Evolutionary conservation across 176 grass and related monocot genomes (phyloP), one percentile per base, ranked within the genome.

Genomic region (Melocanna baccifera): DNA sequence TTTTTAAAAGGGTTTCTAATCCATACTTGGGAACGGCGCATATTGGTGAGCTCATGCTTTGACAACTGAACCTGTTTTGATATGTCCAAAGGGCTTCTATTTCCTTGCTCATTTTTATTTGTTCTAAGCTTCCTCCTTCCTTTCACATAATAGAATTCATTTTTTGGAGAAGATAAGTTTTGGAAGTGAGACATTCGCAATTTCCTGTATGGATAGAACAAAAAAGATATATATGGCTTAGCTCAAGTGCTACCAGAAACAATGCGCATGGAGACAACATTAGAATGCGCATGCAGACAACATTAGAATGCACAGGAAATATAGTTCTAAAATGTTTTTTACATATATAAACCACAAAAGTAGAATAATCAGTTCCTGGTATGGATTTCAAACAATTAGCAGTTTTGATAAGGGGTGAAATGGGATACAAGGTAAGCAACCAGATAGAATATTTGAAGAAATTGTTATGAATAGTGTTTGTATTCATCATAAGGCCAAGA

Each of bases 11-110:
- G 25, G 25, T 59, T 77, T 81, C 45, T 23, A 67, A 34, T 81
- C 57, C 73, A 83, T 88, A 94, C 95, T 71, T 93, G 95, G 62
- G 95, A 95, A 65, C 92, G 91, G 7, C 91, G 95, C 81, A 95
- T 93, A 85, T 85, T 81, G 69, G 87, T 98, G 53, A 95, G 83
- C 62, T 98, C 95, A 88, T 95, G 92, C 73, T 98, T 95, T 77
- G 96, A 91, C 82, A 93, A 76, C 75, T 88, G 85, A 80, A 85
- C 85, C 63, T 98, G 93, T 70, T 82, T 92, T 28, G 91, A 91
- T 81, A 91, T 84, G 71, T 87, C 80, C 74, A 88, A 84, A 73
- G 80, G 62, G 77, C 80, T 87, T 73, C 86, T 85, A 56, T 67
- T 79, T 65, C 86, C 81, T 81, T 81, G 88, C 25, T 92, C 79